Conservation (phyloP, 345 rosid species). For the Eucalyptus marginata region DNA sequence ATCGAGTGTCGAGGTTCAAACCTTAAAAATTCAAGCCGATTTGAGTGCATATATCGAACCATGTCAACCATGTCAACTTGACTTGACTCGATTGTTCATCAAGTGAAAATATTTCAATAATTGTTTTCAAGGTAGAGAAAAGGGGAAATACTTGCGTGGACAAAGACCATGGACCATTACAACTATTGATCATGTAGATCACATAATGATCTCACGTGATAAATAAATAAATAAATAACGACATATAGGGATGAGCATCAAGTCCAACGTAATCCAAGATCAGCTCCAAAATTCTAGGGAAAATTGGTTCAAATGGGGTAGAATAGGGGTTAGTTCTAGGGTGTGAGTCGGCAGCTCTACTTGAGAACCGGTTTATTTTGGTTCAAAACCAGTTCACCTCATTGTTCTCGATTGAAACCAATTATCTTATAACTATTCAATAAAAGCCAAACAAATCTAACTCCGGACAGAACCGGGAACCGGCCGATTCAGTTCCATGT, state of each 20-base stretch:
- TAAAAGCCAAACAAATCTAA: not conserved
- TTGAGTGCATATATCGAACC: fast-evolving
- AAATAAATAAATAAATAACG: not conserved
- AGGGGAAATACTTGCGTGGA: not conserved
- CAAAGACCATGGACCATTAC: fast-evolving
- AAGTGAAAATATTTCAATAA: not conserved
- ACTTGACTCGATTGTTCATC: not conserved
- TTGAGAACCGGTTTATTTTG: fast-evolving
- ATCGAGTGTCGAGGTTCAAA: fast-evolving
- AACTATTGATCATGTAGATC: not conserved
- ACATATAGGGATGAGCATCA: not conserved
- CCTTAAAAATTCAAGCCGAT: not conserved
- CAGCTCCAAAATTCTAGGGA: not conserved
- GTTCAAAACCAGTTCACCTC: not conserved
- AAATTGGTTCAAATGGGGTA: not conserved
- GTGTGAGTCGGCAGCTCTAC: not conserved
- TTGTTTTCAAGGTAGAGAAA: not conserved
- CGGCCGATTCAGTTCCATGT: not conserved
- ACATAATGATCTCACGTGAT: not conserved
- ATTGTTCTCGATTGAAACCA: fast-evolving
- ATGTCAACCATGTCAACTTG: not conserved
- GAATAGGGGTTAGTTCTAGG: not conserved
- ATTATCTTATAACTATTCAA: not conserved
- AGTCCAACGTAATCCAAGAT: not conserved
- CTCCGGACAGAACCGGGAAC: not conserved